Base-by-base conservation (phyloP, 495 filamentous ascomycete genomes). In the Aspergillus ostianus region DNA sequence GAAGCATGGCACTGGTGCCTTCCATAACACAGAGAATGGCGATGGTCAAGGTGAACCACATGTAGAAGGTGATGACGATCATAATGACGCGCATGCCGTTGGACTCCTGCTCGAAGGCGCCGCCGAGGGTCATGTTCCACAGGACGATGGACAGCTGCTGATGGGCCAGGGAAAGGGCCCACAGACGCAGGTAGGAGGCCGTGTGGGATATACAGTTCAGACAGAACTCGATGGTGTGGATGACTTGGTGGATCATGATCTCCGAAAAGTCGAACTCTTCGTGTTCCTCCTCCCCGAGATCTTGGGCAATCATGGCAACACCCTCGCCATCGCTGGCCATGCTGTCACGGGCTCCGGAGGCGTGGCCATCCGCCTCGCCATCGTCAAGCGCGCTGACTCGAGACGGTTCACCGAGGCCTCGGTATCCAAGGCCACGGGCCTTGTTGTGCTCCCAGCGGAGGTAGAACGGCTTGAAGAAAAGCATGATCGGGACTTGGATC, bases 171-270 rank as follows among this genome's bases (percentile, higher is more conserved):
- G 94, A 98, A 64, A 99, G 78, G 30, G 94, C 94, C 94, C 94
- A 99, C 41, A 99, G 88, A 80, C 94, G 94, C 46, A 99, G 88
- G 76, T 99, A 99, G 6, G 95, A 98, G 10, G 94, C 94, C 4
- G 94, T 99, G 77, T 99, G 94, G 6, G 94, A 98, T 65, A 99
- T 93, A 78, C 92, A 97, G 79, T 98, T 98, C 63, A 99, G 84
- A 75, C 94, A 98, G 78, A 99, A 99, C 80, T 98, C 94, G 67
- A 98, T 98, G 21, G 94, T 98, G 76, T 98, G 94, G 69, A 98
- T 98, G 70, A 97, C 88, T 72, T 99, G 94, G 73, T 99, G 94
- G 68, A 99, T 99, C 90, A 98, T 96, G 63, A 92, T 80, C 65
- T 99, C 94, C 36, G 84, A 81, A 70, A 98, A 98, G 60, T 98